These are phyloP conservation scores for Colletotrichum somersetense DNA, from an alignment of 2,329 filamentous ascomycete genomes.

Conservation along the genomic window DNA sequence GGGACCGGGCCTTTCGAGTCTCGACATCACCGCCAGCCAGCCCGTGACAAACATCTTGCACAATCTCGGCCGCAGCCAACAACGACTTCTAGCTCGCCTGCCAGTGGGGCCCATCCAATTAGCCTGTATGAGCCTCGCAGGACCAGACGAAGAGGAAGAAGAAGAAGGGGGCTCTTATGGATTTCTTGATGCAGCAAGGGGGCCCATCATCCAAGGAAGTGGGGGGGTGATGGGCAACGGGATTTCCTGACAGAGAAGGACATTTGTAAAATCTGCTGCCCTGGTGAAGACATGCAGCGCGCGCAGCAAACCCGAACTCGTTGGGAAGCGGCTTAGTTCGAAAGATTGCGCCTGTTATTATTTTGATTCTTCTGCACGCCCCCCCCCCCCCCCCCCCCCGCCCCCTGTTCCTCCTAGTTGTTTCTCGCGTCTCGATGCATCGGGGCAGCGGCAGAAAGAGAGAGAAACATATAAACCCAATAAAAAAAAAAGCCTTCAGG, in stretches of 20 bases:
- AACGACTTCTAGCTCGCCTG: too few species aligned
- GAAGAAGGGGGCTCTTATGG: neutral
- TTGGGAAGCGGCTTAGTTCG: neutral
- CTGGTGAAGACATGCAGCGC: neutral
- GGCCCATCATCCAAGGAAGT: neutral
- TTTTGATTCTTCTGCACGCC: neutral
- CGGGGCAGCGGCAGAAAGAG: neutral
- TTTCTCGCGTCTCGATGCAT: slow-evolving; percentile 18
- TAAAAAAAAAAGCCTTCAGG: neutral
- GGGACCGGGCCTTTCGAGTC: too few species aligned
- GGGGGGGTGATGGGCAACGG: slow-evolving; percentile 23
- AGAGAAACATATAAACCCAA: neutral
- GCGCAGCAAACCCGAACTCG: neutral
- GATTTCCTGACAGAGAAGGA: slow-evolving; percentile 21
- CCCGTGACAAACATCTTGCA: too few species aligned
- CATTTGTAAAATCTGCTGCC: neutral
- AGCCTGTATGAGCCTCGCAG: slow-evolving; percentile 18
- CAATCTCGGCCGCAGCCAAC: neutral
- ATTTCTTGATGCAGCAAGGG: neutral
- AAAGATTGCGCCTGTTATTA: neutral
- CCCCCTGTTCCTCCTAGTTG: neutral
- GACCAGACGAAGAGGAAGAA: neutral
- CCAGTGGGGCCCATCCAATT: slow-evolving; percentile 8
- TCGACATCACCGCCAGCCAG: too few species aligned
- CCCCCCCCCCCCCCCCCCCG: too few species aligned